Percentiles rank a stretch among this genome's conserved stretches.
Evolutionary conservation across 1,284 basidiomycete species (phyloP).

Genomic region (Tilletia caries): DNA sequence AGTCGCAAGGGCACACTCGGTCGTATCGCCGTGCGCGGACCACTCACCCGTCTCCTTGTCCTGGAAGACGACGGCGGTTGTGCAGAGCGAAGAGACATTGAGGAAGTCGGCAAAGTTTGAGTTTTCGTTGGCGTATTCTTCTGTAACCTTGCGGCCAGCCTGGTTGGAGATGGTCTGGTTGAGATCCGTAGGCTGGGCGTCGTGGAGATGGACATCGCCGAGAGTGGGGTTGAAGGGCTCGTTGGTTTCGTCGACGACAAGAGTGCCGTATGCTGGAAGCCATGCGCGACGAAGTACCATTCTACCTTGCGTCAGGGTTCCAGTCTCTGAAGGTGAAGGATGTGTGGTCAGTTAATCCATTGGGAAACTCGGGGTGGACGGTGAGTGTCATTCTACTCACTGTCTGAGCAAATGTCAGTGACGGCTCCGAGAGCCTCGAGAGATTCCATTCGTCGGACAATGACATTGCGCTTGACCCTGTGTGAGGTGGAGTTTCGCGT

Average conservation of each 20-base stretch:
- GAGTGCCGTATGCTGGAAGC: constrained; percentile 46
- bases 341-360: background rate
- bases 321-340: constrained; percentile 30
- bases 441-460: constrained; percentile 58
- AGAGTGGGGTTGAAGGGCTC: constrained; percentile 50
- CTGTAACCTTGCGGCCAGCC: constrained; percentile 18
- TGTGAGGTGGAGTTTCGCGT: too few relatives aligned
- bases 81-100: constrained; percentile 51
- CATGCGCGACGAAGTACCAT: constrained; percentile 51
- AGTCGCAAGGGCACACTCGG: constrained; percentile 64
- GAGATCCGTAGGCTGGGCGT: constrained; percentile 34
- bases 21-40: constrained; percentile 69
- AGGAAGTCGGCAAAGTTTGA: constrained; percentile 37
- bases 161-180: constrained; percentile 22
- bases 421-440: constrained; percentile 51
- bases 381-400: constrained; percentile 55
- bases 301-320: constrained; percentile 51
- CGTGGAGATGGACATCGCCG: constrained; percentile 55
- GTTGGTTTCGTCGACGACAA: constrained; percentile 46
- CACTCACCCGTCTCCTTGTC: constrained; percentile 56
- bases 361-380: constrained; percentile 66
- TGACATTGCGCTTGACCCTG: constrained; percentile 56
- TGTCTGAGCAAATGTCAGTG: constrained; percentile 53
- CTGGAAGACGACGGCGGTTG: constrained; percentile 50
- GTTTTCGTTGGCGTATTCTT: constrained; percentile 42